These are phyloP conservation scores for Myrica gale DNA, from an alignment of 306 rosid species.

Conservation along the genomic window DNA sequence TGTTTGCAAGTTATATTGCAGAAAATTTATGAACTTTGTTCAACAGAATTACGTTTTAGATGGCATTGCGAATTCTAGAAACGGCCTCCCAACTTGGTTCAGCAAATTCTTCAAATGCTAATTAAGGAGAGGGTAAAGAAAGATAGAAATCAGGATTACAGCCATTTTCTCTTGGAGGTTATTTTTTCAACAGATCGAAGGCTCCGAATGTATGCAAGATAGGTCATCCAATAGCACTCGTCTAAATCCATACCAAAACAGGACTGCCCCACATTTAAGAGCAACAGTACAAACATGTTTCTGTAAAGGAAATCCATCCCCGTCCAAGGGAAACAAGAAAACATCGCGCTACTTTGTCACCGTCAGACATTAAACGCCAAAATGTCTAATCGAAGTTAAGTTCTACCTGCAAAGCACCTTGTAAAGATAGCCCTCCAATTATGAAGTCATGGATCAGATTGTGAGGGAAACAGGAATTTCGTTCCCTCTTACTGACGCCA, in stretches of 20 bases:
- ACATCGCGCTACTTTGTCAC: slow-evolving; percentile 29
- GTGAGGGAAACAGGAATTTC: not conserved
- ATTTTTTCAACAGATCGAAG: not conserved
- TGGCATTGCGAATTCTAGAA: no score
- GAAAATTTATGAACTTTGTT: no score
- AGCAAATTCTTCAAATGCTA: no score
- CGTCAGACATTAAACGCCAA: slow-evolving; percentile 37
- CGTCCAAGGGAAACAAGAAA: slow-evolving; percentile 30
- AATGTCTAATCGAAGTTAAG: slow-evolving; percentile 23
- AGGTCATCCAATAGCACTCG: slow-evolving; percentile 4
- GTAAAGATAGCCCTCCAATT: not conserved
- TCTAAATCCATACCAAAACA: not conserved
- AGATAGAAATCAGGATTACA: no score
- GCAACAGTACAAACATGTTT: slow-evolving; percentile 32
- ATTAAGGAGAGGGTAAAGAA: no score
- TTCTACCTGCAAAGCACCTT: slow-evolving; percentile 37
- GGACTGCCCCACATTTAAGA: slow-evolving; percentile 36
- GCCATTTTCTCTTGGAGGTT: no score
- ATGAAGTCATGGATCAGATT: not conserved
- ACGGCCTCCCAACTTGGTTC: no score
- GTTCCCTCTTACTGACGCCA: slow-evolving; percentile 8
- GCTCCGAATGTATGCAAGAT: not conserved
- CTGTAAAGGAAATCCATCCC: slow-evolving; percentile 26
- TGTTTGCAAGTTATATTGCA: no score
- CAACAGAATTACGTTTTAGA: no score